Base-by-base conservation (phyloP, 2,329 filamentous ascomycete genomes). In the Lizonia empirigonia region DNA sequence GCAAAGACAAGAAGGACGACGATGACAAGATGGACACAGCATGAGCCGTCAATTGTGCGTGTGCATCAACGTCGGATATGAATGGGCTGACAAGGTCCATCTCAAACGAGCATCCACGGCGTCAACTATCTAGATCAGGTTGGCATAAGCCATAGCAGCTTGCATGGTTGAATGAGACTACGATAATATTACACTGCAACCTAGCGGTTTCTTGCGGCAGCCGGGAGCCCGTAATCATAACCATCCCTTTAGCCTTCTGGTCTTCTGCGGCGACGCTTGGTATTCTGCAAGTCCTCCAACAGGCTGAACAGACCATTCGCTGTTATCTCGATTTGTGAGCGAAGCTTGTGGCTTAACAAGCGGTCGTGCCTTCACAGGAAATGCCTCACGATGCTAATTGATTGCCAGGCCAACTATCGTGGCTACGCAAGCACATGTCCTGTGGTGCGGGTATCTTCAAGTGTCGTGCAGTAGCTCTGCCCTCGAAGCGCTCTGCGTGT, bases 1-100 rank as follows among this genome's bases (percentile, higher is more conserved):
- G 81, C 67, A 79, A 80, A 65, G 72, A 65, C 59, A 68, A 67
- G 48, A 80, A 81, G 64, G 77, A 81, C 62, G 75, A 78, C 55
- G 77, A 80, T 56, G 90, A 94, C 74, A 92, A 88, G 83, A 96
- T 96, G 91, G 91, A 96, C 74, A 95, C 88, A 56, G 91, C 90
- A 76, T 92, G 81, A 78, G 44, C 19, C n/a, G 33, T 16, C 26
- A 19, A 13, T 15, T n/a, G 19, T 8, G 41, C 37, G 36, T 36
- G 33, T 22, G 35, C 33, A 47, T 38, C n/a, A 29, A 42, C 22
- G 32, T 20, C 15, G 38, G 27, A 39, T 46, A 29, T 16, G 51
- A 15, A 33, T 18, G 29, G 36, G 42, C 49, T 51, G 32, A 41
- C 22, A 41, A 33, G 37, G 39, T n/a, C 40, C 45, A 49, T 40